Evolutionary conservation across 768 basidiomycete genomes (phyloP).

Genomic region (Trametopsis cervina): DNA sequence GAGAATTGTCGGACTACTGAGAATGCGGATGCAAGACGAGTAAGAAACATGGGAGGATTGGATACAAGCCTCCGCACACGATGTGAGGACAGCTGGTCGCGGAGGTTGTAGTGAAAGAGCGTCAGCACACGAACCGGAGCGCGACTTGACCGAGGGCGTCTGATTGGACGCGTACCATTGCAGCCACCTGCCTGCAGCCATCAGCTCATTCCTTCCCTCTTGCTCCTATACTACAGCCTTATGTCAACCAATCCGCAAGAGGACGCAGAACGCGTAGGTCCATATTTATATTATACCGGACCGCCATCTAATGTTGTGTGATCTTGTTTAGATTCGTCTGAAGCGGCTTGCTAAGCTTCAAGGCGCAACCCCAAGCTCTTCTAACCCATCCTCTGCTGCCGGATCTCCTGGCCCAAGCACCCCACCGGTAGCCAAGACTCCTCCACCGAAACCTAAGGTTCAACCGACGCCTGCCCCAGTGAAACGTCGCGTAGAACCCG

Average conservation of each 20-base stretch:
- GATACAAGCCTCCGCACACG: not conserved
- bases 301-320: too few species aligned
- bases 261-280: slow-evolving; percentile 72
- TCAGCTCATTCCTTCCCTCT: not conserved
- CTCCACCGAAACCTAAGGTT: slow-evolving; percentile 26
- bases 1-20: slow-evolving; percentile 41
- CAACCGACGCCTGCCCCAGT: slow-evolving; percentile 16
- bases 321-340: slow-evolving; percentile 64
- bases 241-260: slow-evolving; percentile 44
- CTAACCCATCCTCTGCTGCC: slow-evolving; percentile 23
- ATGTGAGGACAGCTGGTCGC: not conserved
- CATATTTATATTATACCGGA: too few species aligned
- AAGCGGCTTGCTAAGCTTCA: slow-evolving; percentile 88
- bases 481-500: slow-evolving; percentile 23
- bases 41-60: not conserved
- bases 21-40: not conserved
- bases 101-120: not conserved
- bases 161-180: not conserved
- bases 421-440: slow-evolving; percentile 24
- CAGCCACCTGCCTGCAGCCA: not conserved
- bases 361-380: slow-evolving; percentile 27
- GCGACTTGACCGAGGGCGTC: not conserved
- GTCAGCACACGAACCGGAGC: not conserved
- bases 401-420: slow-evolving; percentile 25
- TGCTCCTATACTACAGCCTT: too few species aligned